phyloP scores from a whole-genome alignment of 371 early-diverging fungal species.

The Syncephalis fuscata region DNA sequence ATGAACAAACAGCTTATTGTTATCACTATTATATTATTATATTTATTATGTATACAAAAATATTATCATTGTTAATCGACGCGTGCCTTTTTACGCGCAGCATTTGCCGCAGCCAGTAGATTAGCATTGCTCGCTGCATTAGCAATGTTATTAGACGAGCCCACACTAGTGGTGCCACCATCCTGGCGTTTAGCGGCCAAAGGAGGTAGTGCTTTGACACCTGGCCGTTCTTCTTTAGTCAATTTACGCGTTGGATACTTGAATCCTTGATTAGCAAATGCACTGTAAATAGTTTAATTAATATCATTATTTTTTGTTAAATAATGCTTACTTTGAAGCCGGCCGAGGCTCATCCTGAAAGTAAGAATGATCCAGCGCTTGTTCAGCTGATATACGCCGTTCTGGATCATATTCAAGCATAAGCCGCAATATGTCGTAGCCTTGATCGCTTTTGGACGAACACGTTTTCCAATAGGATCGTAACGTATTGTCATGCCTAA shows the following conservation, averaged over 20 bases:
- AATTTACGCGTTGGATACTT: constrained; percentile 44
- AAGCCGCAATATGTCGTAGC: constrained; percentile 52
- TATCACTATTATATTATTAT: too few species aligned
- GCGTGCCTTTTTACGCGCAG: too few species aligned
- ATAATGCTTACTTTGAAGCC: constrained; percentile 41
- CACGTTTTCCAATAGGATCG: constrained; percentile 23
- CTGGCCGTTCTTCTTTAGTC: constrained; percentile 30
- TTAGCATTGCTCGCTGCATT: too few species aligned
- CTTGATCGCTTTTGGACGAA: constrained; percentile 35
- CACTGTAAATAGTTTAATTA: constrained; percentile 15
- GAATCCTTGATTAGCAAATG: constrained; percentile 31
- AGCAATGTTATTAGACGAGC: too few species aligned
- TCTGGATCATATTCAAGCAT: constrained; percentile 89
- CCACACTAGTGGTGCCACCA: too few species aligned
- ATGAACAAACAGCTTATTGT: too few species aligned
- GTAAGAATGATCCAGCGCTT: constrained; percentile 76
- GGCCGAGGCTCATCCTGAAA: constrained; percentile 85
- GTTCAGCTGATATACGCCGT: constrained; percentile 76
- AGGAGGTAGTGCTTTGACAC: too few species aligned
- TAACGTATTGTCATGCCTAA: constrained; percentile 26
- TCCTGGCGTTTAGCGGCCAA: too few species aligned
- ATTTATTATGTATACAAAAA: too few species aligned
- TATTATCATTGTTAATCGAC: too few species aligned
- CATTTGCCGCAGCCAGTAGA: too few species aligned
- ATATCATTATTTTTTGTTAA: too few species aligned